Percentiles rank a stretch among this genome's conserved stretches.
Conservation (phyloP, 2,329 filamentous ascomycete genomes). For the Magnaporthales sp. region DNA sequence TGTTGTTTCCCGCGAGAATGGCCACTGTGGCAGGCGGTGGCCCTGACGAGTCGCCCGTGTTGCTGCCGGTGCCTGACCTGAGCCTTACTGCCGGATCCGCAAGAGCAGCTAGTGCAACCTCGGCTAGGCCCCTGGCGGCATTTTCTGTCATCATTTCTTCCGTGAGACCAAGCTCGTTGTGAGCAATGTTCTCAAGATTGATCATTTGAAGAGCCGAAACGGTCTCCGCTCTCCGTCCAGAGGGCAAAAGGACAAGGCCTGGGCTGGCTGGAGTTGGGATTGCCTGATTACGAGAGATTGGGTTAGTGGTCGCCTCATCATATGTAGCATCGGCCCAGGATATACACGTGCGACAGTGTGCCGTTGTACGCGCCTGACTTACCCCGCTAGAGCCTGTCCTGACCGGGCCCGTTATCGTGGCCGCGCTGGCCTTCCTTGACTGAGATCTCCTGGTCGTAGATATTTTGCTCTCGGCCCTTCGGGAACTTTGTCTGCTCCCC, state of each 20-base stretch:
- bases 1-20: slow-evolving; percentile 92
- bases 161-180: slow-evolving; percentile 76
- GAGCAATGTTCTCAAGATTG: slow-evolving; percentile 84
- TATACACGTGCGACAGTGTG: not conserved
- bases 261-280: slow-evolving; percentile 11
- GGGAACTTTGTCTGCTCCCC: slow-evolving; percentile 39
- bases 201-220: slow-evolving; percentile 77
- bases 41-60: not conserved
- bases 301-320: not conserved
- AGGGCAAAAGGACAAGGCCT: slow-evolving; percentile 45
- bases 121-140: slow-evolving; percentile 78
- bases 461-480: slow-evolving; percentile 44
- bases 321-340: not conserved
- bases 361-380: not conserved
- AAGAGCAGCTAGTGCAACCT: slow-evolving; percentile 66
- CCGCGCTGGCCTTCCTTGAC: slow-evolving; percentile 46
- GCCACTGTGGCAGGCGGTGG: slow-evolving; percentile 37
- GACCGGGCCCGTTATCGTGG: slow-evolving; percentile 5
- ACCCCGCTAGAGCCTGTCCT: slow-evolving; percentile 5
- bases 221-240: slow-evolving; percentile 49
- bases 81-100: slow-evolving; percentile 51
- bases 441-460: slow-evolving; percentile 40
- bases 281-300: not conserved
- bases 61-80: slow-evolving; percentile 32
- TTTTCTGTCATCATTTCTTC: slow-evolving; percentile 92